A percentile compares a stretch with the other conserved stretches of the same genome.
Conservation (phyloP, 306 rosid species). For the Herpetospermum pedunculosum region DNA sequence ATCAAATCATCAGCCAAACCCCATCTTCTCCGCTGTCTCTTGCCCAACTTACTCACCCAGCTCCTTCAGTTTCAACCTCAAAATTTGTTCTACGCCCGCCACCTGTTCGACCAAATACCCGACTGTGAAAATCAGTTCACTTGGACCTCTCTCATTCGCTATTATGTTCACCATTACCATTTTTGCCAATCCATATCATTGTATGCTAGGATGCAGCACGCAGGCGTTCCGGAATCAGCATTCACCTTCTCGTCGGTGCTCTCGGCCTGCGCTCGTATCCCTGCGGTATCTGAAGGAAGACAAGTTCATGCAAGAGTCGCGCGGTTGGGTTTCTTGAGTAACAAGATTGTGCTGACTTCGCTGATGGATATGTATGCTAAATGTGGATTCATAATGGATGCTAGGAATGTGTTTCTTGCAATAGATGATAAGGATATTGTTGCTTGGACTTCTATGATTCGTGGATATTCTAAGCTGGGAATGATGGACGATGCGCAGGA, state of each 20-base stretch:
- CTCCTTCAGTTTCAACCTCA: slow-evolving; percentile 13
- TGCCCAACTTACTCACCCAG: slow-evolving; percentile 23
- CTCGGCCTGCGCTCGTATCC: slow-evolving; percentile 47
- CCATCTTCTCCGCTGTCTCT: slow-evolving; percentile 15
- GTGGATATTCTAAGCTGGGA: slow-evolving; percentile 48
- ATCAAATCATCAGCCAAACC: slow-evolving; percentile 29
- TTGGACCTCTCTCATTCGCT: slow-evolving; percentile 52
- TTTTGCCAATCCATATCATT: slow-evolving; percentile 28
- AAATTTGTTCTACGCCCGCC: slow-evolving; percentile 38
- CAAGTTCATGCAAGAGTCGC: slow-evolving; percentile 39
- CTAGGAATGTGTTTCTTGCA: slow-evolving; percentile 37
- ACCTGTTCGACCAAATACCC: slow-evolving; percentile 51
- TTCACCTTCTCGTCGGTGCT: slow-evolving; percentile 60
- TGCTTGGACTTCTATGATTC: slow-evolving; percentile 65
- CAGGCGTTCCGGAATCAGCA: slow-evolving; percentile 33
- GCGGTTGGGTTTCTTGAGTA: slow-evolving; percentile 36
- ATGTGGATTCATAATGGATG: slow-evolving; percentile 39
- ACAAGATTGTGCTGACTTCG: slow-evolving; percentile 50
- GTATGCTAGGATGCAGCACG: slow-evolving; percentile 46
- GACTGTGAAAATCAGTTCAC: slow-evolving; percentile 23
- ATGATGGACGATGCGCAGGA: slow-evolving; percentile 47
- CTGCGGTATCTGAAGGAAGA: slow-evolving; percentile 30
- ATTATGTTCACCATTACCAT: slow-evolving; percentile 20
- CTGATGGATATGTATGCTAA: slow-evolving; percentile 59
- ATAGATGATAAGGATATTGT: slow-evolving; percentile 51